These are phyloP conservation scores for Xylariomycetidae sp. DNA, from an alignment of 2,329 filamentous ascomycete species.

Conservation along the genomic window DNA sequence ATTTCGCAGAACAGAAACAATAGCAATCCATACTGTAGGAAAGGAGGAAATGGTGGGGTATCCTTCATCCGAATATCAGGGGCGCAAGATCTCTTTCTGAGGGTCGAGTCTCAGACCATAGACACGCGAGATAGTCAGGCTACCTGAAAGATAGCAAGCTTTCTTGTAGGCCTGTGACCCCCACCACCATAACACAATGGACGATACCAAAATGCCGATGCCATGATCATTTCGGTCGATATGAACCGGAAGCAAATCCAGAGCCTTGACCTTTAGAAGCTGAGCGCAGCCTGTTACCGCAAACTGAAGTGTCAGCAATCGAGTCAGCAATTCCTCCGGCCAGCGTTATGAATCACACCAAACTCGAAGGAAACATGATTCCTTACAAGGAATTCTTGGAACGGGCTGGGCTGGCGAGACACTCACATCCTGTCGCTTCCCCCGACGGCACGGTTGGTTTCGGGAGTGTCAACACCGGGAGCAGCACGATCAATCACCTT, in stretches of 20 bases:
- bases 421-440: constrained; percentile 97
- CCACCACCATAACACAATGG: constrained; percentile 20
- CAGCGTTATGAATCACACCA: constrained; percentile 74
- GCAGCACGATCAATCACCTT: constrained; percentile 74
- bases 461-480: constrained; percentile 60
- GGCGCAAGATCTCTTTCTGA: too few species aligned
- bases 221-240: constrained; percentile 39
- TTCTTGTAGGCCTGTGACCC: too few species aligned
- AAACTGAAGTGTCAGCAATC: constrained; percentile 77
- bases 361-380: constrained; percentile 79
- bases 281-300: constrained; percentile 82
- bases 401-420: constrained; percentile 51
- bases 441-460: constrained; percentile 70
- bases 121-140: constrained; percentile 14
- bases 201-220: constrained; percentile 16
- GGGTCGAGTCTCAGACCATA: constrained; percentile 18
- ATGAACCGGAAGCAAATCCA: constrained; percentile 37
- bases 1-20: constrained; percentile 35
- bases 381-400: constrained; percentile 77
- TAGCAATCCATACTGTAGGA: constrained; percentile 31
- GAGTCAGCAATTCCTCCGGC: constrained; percentile 70
- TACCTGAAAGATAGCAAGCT: constrained; percentile 17
- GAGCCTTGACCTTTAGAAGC: constrained; percentile 61
- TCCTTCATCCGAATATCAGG: too few species aligned
- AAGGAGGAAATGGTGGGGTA: too few species aligned